Evolutionary conservation across 345 rosid genomes (phyloP).

Genomic region (Camelina neglecta): DNA sequence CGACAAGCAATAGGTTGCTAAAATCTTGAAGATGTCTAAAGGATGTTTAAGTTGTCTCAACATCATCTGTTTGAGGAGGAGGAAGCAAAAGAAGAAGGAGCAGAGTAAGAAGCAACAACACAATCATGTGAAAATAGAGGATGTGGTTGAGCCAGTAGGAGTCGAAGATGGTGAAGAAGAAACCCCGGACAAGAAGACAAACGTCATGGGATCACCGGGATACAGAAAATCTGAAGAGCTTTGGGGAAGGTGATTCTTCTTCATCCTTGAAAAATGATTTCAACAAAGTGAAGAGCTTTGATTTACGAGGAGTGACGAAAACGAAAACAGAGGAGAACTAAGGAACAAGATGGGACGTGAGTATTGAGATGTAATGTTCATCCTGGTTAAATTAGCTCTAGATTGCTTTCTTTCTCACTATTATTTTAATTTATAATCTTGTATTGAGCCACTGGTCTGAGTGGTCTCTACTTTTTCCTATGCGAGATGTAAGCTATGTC

Average conservation of each 20-base stretch:
- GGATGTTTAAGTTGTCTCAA: conserved; percentile 4
- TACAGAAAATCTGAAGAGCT: not conserved
- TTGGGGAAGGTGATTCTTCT: conserved; percentile 1
- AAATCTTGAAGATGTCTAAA: not conserved
- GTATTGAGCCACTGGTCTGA: too few species aligned
- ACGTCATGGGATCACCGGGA: not conserved
- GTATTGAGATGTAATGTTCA: not conserved
- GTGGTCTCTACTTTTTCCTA: too few species aligned
- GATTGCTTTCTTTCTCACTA: too few species aligned
- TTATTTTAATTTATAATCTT: too few species aligned
- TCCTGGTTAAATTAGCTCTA: conserved; percentile 1
- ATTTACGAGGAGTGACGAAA: not conserved
- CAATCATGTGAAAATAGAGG: not conserved
- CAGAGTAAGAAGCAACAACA: not conserved
- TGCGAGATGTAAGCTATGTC: too few species aligned
- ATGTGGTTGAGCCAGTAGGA: not conserved
- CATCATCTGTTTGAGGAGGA: not conserved
- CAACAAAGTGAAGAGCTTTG: conserved; percentile 23
- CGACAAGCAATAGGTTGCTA: not conserved
- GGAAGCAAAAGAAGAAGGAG: not conserved
- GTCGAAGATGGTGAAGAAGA: not conserved
- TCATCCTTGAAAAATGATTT: conserved; percentile 2
- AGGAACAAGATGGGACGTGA: not conserved
- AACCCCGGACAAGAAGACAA: not conserved
- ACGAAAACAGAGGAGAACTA: not conserved